Evolutionary conservation across 164 flowering plant genomes (phyloP).

Genomic region (Dillenia suffruticosa): DNA sequence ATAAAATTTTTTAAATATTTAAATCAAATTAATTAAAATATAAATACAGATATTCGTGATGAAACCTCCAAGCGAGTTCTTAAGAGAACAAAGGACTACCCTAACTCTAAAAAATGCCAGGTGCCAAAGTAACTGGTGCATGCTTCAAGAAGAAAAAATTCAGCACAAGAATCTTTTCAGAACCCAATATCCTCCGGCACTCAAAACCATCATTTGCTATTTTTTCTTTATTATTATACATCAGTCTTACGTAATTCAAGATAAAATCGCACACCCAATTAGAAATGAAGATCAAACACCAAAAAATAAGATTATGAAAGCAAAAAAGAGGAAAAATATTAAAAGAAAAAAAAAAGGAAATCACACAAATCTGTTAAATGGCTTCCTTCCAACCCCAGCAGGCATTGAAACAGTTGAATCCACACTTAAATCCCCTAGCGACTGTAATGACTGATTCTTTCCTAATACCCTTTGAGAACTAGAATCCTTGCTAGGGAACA

Average conservation of each 20-base stretch:
- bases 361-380: conserved; percentile 89
- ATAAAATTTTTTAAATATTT: no score
- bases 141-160: no score
- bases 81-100: no score
- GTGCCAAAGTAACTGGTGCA: no score
- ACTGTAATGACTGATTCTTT: conserved; percentile 39
- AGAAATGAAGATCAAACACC: no score
- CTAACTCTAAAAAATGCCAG: no score
- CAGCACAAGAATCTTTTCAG: no score
- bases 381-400: conserved; percentile 71
- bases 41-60: no score
- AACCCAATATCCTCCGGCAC: conserved; percentile 6
- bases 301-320: background rate
- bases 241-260: conserved; percentile 10
- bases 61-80: no score
- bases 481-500: conserved; percentile 44
- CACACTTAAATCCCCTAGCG: conserved; percentile 64
- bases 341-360: conserved; percentile 10
- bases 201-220: conserved; percentile 23
- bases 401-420: conserved; percentile 85
- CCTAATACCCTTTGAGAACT: conserved; percentile 32
- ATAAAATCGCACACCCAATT: conserved; percentile 24
- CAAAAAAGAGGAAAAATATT: conserved; percentile 6
- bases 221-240: conserved; percentile 21
- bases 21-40: no score